Percentiles rank a stretch among this genome's conserved stretches.
Conservation (phyloP, 805 yeast genomes). For the Kodamaea leandrae region DNA sequence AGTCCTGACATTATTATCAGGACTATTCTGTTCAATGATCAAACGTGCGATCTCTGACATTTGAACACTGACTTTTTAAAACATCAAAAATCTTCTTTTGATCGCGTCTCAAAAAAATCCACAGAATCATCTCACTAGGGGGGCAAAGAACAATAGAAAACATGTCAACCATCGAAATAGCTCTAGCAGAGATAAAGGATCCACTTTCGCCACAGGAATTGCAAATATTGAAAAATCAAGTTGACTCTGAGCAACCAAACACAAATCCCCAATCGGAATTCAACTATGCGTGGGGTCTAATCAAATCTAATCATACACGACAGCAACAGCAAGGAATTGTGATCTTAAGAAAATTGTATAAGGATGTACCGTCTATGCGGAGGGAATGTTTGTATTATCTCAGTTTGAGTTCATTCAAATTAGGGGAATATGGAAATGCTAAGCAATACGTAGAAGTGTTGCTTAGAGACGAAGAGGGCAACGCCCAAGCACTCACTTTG, state of each 20-base stretch:
- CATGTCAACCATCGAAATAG: constrained; percentile 26
- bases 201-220: constrained; percentile 75
- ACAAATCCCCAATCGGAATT: constrained; percentile 82
- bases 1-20: constrained; percentile 53
- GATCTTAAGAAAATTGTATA: constrained; percentile 65
- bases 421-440: constrained; percentile 84
- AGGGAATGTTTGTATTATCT: constrained; percentile 88
- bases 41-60: constrained; percentile 8
- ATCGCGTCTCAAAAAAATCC: constrained; percentile 1
- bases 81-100: neutral
- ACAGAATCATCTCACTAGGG: neutral
- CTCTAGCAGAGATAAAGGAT: constrained; percentile 39
- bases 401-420: constrained; percentile 81
- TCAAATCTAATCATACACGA: constrained; percentile 60
- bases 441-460: constrained; percentile 80
- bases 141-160: neutral
- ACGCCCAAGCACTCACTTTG: constrained; percentile 70
- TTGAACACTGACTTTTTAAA: neutral
- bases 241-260: constrained; percentile 73
- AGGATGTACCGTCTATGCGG: constrained; percentile 76
- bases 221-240: constrained; percentile 71
- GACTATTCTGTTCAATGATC: constrained; percentile 29
- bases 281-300: constrained; percentile 95
- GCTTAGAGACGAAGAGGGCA: constrained; percentile 77
- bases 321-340: constrained; percentile 80